Evolutionary conservation across 331 rosid species (phyloP), one percentile per base, ranked within the genome.

Genomic region (Rosa hybrid): DNA sequence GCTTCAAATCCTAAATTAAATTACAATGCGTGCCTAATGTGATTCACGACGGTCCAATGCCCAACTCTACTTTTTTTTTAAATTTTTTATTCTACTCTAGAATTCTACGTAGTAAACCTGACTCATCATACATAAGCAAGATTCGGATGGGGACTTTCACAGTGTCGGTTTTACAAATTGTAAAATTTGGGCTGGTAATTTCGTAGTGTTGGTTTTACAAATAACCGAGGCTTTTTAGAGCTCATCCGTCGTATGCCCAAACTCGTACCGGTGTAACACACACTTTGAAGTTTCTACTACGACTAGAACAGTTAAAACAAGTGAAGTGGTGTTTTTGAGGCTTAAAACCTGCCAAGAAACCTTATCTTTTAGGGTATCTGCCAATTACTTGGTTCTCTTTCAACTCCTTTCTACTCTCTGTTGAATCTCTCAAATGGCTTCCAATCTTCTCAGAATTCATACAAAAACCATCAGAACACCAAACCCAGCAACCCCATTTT

Each of bases 401-500:
- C 73, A 20, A 39, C 60, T 45, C 39, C 30, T 60, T 27, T 20
- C 71, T 12, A 12, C 65, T 7, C 65, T 7, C 14, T 46, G 71
- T 6, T 10, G 13, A 10, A 77, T 53, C 62, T 30, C 75, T 44
- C 38, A 72, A 85, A 92, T 93, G 98, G 96, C 93, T 68, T 85
- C 88, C 82, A 70, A 74, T 84, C 85, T 84, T 75, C 85, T 74
- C 60, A 84, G 78, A 79, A 51, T 79, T 72, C 86, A 77, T 65
- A 65, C 81, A 50, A 85, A 81, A 46, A 75, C 82, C 21, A 64
- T 81, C 68, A 68, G 39, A 81, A 45, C 85, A 71, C 44, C 86
- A 53, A 86, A 79, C 16, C 87, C 84, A 77, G 49, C 82, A 62
- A 70, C 76, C 49, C 68, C 80, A 46, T 63, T 71, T 86, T 68